phyloP scores from a whole-genome alignment of 2,329 filamentous ascomycete genomes.

The Trichoderma atrobrunneum region DNA sequence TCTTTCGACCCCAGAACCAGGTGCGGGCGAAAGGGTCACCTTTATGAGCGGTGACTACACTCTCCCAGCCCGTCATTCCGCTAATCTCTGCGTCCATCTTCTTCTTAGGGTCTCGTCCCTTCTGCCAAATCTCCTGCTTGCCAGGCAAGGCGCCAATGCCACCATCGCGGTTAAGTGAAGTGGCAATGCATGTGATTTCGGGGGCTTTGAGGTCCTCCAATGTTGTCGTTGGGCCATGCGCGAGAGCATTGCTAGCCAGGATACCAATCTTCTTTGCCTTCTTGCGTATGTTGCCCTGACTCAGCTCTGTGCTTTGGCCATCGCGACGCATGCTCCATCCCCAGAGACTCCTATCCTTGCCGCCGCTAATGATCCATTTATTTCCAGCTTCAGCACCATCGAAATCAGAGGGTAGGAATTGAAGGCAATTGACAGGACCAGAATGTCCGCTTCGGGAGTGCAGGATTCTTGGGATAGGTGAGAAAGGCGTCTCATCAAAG shows the following conservation, averaged over 20 bases:
- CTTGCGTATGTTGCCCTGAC: constrained; percentile 82
- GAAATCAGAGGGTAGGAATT: constrained; percentile 83
- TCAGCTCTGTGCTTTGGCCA: constrained; percentile 89
- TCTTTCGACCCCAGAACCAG: constrained; percentile 97
- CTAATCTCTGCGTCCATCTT: constrained; percentile 67
- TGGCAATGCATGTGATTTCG: constrained; percentile 87
- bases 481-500: constrained; percentile 89
- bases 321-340: constrained; percentile 93
- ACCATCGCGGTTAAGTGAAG: constrained; percentile 88
- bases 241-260: constrained; percentile 54
- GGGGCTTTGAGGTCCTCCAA: constrained; percentile 81
- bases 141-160: constrained; percentile 84
- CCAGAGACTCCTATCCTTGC: constrained; percentile 88
- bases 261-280: constrained; percentile 88
- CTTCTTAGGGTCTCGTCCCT: constrained; percentile 62
- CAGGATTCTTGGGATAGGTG: constrained; percentile 77
- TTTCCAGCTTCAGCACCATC: constrained; percentile 85
- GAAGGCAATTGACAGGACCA: constrained; percentile 75
- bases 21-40: constrained; percentile 82
- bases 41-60: constrained; percentile 88
- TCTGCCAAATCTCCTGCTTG: constrained; percentile 79
- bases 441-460: constrained; percentile 88
- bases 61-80: constrained; percentile 91
- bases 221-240: constrained; percentile 60
- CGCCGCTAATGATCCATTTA: constrained; percentile 92